These are phyloP conservation scores for Zygosaccharomyces bailii DNA, from an alignment of 805 yeast genomes.

Conservation along the genomic window DNA sequence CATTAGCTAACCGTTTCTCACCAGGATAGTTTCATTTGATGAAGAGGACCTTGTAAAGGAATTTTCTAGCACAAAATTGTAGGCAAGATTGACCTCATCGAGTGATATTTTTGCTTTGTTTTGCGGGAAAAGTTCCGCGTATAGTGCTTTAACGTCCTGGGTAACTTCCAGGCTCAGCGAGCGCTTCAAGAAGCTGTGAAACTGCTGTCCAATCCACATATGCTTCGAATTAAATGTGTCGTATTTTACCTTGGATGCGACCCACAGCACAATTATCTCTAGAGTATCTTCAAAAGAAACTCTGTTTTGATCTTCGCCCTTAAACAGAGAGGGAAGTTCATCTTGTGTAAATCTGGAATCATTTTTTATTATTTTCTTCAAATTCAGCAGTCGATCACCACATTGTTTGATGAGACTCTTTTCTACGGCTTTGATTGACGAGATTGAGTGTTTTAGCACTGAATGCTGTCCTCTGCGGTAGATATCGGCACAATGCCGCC, in stretches of 20 bases:
- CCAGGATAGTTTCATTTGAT: conserved; percentile 25
- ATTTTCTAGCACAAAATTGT: conserved; percentile 17
- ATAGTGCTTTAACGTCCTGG: conserved; percentile 8
- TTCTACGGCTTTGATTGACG: conserved; percentile 47
- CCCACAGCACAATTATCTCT: conserved; percentile 45
- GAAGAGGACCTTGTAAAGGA: conserved; percentile 27
- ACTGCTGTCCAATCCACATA: conserved; percentile 19
- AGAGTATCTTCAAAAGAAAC: conserved; percentile 42
- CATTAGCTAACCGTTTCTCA: conserved; percentile 5
- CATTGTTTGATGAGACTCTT: conserved; percentile 44
- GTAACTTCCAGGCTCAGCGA: neutral
- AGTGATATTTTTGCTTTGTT: conserved; percentile 9
- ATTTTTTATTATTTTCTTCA: conserved; percentile 49
- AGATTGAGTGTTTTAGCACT: conserved; percentile 44
- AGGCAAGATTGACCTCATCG: conserved; percentile 15
- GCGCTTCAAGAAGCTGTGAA: conserved; percentile 6
- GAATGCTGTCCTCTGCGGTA: conserved; percentile 51
- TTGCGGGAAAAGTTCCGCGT: conserved; percentile 12
- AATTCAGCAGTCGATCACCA: conserved; percentile 44
- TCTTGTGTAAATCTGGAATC: conserved; percentile 50
- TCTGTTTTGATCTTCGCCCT: conserved; percentile 44
- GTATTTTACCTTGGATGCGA: conserved; percentile 17
- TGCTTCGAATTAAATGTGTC: conserved; percentile 18
- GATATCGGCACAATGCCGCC: conserved; percentile 34
- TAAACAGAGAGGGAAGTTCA: conserved; percentile 47